Evolutionary conservation across 108 stramenopile genomes (phyloP), one percentile per base, ranked within the genome.

Genomic region (Mediolabrus comicus): DNA sequence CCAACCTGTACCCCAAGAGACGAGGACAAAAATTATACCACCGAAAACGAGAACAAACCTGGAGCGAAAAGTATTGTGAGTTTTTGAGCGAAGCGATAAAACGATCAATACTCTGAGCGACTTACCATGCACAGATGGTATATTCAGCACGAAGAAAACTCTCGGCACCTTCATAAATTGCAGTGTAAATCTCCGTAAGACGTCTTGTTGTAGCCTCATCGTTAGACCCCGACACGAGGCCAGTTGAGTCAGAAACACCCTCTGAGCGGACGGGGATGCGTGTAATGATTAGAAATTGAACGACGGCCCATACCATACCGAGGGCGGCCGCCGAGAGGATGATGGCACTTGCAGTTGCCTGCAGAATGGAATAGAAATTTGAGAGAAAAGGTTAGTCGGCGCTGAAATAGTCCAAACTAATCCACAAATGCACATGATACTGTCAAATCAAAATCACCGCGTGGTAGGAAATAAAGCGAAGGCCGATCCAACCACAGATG

Each of bases 71-170:
- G n/a, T n/a, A n/a, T n/a, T n/a, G n/a, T n/a, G n/a, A n/a, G n/a
- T n/a, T n/a, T n/a, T n/a, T n/a, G n/a, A n/a, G n/a, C n/a, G n/a
- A n/a, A n/a, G n/a, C n/a, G n/a, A n/a, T n/a, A n/a, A n/a, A n/a
- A n/a, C n/a, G n/a, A n/a, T n/a, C n/a, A n/a, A n/a, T n/a, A n/a
- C n/a, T n/a, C n/a, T n/a, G n/a, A n/a, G n/a, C n/a, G n/a, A n/a
- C n/a, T n/a, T n/a, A n/a, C 72, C 88, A 84, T 41, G 90, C 84
- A 84, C 97, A 98, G 58, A 98, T 95, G 59, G 58, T 72, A 85
- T 99, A 99, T 77, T 99, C 97, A 33, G 98, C 96, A 2, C 74
- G 55, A 22, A 99, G 77, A 83, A 98, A 98, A 49, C 94, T 88
- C 56, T 97, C 93, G 53, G 98, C 98, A 28, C 98, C 98, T 59